Base-by-base conservation (phyloP, 1,284 basidiomycete genomes). In the Neotropicomus parvogracilis region DNA sequence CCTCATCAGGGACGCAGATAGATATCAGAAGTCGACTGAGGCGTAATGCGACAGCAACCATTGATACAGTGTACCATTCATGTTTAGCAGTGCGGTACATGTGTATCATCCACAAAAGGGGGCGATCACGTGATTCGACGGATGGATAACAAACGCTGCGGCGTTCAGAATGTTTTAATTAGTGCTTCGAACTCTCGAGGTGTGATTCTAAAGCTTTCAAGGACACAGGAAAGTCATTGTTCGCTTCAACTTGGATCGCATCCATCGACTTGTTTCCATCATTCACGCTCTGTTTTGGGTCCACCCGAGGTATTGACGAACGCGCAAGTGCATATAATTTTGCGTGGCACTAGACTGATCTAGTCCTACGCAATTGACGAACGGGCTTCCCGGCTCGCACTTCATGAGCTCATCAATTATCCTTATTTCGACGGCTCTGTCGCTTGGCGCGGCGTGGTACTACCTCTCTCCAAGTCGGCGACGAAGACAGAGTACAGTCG, bases 1-100 rank as follows among this genome's bases (percentile, higher is more conserved):
- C 47, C 49, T 61, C 20, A n/a, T 65, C 33, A 54, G 53, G 43
- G 62, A 63, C 3, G 39, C 24, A 2, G 60, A 60, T 38, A 38
- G 40, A 32, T 57, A 59, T 40, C 52, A 31, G 32, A 41, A 45
- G 12, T 26, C 39, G 16, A 35, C 3, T 9, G 49, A 54, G 13
- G 29, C 27, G 13, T 58, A 27, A 31, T 34, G 4, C 12, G 27
- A 10, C 27, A 24, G 16, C 12, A 9, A 31, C 20, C 7, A 24
- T 24, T 24, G 24, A 24, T 24, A 24, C 24, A 24, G 24, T 24
- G 24, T 5, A 24, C 24, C 24, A 24, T 24, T 24, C 24, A 24
- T 8, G 24, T 24, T 24, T 24, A n/a, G n/a, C n/a, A n/a, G n/a
- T n/a, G n/a, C n/a, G n/a, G n/a, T n/a, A n/a, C n/a, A n/a, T n/a